Percentiles rank a stretch among this genome's conserved stretches.
phyloP scores from a whole-genome alignment of 2,329 filamentous ascomycete species.

The Tetracladium maxilliforme region DNA sequence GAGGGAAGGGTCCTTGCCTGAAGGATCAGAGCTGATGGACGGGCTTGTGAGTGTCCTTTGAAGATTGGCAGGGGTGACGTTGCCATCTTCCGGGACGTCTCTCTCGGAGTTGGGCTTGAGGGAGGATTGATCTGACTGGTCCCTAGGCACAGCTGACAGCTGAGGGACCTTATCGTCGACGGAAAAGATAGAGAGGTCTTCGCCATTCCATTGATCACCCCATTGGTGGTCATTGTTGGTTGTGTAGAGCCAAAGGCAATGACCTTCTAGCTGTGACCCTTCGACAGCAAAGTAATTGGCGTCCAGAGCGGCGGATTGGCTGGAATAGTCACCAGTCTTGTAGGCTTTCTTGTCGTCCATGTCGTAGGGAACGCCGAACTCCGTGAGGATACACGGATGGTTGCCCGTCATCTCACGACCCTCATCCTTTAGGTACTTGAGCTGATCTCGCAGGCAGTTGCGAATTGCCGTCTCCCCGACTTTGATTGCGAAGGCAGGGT shows the following conservation, averaged over 20 bases:
- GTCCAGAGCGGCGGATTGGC: slow-evolving; percentile 83
- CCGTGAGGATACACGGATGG: slow-evolving; percentile 79
- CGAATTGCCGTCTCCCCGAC: slow-evolving; percentile 87
- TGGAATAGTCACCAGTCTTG: slow-evolving; percentile 87
- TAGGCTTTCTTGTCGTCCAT: slow-evolving; percentile 97
- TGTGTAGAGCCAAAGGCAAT: slow-evolving; percentile 80
- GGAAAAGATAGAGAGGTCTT: slow-evolving; percentile 86
- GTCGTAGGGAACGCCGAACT: slow-evolving; percentile 96
- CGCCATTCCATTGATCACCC: slow-evolving; percentile 95
- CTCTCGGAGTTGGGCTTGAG: slow-evolving; percentile 22
- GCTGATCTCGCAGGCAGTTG: slow-evolving; percentile 82
- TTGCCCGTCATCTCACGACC: slow-evolving; percentile 78
- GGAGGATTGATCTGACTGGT: slow-evolving; percentile 26
- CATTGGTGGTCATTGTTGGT: slow-evolving; percentile 74
- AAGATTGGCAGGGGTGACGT: slow-evolving; percentile 62
- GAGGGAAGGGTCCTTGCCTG: slow-evolving; percentile 37
- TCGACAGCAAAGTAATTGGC: slow-evolving; percentile 92
- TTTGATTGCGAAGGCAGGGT: slow-evolving; percentile 82
- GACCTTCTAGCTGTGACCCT: slow-evolving; percentile 68
- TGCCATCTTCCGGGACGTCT: slow-evolving; percentile 33
- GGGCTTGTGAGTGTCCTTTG: slow-evolving; percentile 55
- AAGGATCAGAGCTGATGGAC: slow-evolving; percentile 44
- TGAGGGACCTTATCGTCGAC: slow-evolving; percentile 59
- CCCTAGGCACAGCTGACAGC: slow-evolving; percentile 31
- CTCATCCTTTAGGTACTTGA: slow-evolving; percentile 70